phyloP scores from a whole-genome alignment of 2,329 filamentous ascomycete species.

The Fusarium irregulare region DNA sequence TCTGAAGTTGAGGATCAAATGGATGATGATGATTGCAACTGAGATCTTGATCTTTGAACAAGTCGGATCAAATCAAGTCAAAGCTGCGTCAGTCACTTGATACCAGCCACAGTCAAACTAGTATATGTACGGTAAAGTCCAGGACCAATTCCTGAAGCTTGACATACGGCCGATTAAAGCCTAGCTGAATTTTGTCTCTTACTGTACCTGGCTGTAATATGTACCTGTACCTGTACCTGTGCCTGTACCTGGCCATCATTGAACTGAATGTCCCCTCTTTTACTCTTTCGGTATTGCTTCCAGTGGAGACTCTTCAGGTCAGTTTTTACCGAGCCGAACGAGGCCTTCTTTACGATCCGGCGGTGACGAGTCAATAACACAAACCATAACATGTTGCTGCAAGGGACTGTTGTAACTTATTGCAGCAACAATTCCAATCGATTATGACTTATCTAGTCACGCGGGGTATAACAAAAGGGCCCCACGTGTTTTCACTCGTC shows the following conservation, averaged over 20 bases:
- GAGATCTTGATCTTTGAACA: neutral
- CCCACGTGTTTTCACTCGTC: slow-evolving; percentile 31
- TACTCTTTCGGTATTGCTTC: neutral
- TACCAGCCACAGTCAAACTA: slow-evolving; percentile 36
- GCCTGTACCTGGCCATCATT: slow-evolving; percentile 12
- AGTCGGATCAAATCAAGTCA: slow-evolving; percentile 28
- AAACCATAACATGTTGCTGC: neutral
- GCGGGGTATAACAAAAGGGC: slow-evolving; percentile 2
- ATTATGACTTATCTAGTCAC: slow-evolving; percentile 7
- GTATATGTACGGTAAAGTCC: slow-evolving; percentile 36
- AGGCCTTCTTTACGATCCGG: slow-evolving; percentile 8
- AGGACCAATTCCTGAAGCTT: slow-evolving; percentile 30
- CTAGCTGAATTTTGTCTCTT: neutral
- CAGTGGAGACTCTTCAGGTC: neutral
- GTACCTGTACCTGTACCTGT: neutral
- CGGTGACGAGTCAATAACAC: slow-evolving; percentile 21
- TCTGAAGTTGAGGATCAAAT: neutral
- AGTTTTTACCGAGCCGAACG: slow-evolving; percentile 13
- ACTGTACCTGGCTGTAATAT: neutral
- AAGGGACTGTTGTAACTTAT: slow-evolving; percentile 1
- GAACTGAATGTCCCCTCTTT: slow-evolving; percentile 11
- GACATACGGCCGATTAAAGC: slow-evolving; percentile 18
- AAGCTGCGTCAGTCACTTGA: slow-evolving; percentile 46
- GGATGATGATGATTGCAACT: slow-evolving; percentile 21
- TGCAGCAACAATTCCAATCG: slow-evolving; percentile 1